Conservation (phyloP, 2,329 filamentous ascomycete species). For the Penicillium polonicum region DNA sequence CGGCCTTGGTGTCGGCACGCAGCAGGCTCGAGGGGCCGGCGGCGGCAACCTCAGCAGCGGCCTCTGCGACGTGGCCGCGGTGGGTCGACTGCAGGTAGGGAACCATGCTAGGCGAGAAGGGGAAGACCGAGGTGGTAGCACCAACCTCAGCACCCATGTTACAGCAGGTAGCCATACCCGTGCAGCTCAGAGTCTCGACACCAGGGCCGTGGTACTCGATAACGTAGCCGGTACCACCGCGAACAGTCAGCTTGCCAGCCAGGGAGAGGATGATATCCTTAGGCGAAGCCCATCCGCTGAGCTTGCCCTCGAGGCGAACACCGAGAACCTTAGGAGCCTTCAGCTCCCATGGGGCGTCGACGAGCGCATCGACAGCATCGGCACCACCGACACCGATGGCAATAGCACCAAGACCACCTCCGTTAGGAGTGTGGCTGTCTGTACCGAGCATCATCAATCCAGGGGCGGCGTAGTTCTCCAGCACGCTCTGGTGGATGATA, state of each 20-base stretch:
- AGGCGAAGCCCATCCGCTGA: slow-evolving; percentile 87
- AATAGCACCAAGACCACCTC: slow-evolving; percentile 88
- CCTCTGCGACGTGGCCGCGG: slow-evolving; percentile 66
- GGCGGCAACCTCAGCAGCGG: slow-evolving; percentile 60
- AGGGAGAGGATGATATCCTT: slow-evolving; percentile 94
- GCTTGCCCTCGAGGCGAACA: slow-evolving; percentile 56
- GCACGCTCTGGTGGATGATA: slow-evolving; percentile 95
- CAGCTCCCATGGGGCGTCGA: slow-evolving; percentile 95
- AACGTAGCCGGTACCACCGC: slow-evolving; percentile 89
- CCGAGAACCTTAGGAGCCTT: slow-evolving; percentile 78
- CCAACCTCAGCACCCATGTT: slow-evolving; percentile 91
- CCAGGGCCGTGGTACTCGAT: slow-evolving; percentile 93
- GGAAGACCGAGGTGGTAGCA: slow-evolving; percentile 94
- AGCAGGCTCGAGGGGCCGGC: slow-evolving; percentile 47
- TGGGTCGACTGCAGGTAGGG: slow-evolving; percentile 86
- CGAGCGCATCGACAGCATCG: slow-evolving; percentile 93
- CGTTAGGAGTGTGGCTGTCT: slow-evolving; percentile 96
- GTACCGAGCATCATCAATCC: slow-evolving; percentile 99
- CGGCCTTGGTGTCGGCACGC: slow-evolving; percentile 72
- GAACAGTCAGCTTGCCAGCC: slow-evolving; percentile 84
- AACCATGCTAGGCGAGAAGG: slow-evolving; percentile 78
- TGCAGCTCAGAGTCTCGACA: slow-evolving; percentile 83
- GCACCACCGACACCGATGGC: slow-evolving; percentile 97
- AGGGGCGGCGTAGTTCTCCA: slow-evolving; percentile 97
- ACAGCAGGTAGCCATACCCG: slow-evolving; percentile 87